These are phyloP conservation scores for Raffaelea albimanens DNA, from an alignment of 2,329 filamentous ascomycete species.

Conservation along the genomic window DNA sequence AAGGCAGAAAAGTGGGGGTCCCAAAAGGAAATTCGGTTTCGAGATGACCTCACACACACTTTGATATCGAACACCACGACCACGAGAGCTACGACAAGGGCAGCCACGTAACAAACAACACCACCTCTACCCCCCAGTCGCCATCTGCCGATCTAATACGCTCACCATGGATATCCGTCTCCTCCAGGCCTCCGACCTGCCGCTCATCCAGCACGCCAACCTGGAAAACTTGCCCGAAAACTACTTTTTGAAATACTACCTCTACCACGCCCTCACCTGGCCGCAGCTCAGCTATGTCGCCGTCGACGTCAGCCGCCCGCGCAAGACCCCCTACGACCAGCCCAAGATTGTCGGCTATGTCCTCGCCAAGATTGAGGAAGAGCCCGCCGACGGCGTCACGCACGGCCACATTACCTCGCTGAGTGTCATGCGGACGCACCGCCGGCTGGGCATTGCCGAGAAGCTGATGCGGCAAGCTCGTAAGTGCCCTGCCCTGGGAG, in stretches of 20 bases:
- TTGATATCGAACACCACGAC: not conserved
- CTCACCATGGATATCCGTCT: conserved; percentile 79
- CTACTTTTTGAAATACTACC: conserved; percentile 99
- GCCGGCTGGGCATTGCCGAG: conserved; percentile 84
- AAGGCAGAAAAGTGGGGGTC: not conserved
- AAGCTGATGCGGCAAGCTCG: conserved; percentile 95
- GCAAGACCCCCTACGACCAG: conserved; percentile 72
- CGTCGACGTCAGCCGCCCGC: conserved; percentile 77
- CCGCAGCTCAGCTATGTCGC: conserved; percentile 95
- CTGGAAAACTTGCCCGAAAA: conserved; percentile 98
- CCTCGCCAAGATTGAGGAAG: conserved; percentile 99
- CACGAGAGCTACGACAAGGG: not conserved
- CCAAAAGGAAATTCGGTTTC: not conserved
- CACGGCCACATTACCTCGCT: conserved; percentile 96
- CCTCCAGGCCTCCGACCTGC: conserved; percentile 73
- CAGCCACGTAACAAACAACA: no score
- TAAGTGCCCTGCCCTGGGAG: no score
- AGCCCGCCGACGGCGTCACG: conserved; percentile 78
- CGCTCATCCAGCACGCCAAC: conserved; percentile 93
- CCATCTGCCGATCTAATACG: no score
- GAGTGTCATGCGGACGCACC: conserved; percentile 92
- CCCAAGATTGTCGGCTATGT: conserved; percentile 98
- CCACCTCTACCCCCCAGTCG: no score
- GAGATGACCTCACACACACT: not conserved
- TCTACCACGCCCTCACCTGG: conserved; percentile 98